These are phyloP conservation scores for Macadamia tetraphylla DNA, from an alignment of 164 flowering plant genomes.

Conservation along the genomic window DNA sequence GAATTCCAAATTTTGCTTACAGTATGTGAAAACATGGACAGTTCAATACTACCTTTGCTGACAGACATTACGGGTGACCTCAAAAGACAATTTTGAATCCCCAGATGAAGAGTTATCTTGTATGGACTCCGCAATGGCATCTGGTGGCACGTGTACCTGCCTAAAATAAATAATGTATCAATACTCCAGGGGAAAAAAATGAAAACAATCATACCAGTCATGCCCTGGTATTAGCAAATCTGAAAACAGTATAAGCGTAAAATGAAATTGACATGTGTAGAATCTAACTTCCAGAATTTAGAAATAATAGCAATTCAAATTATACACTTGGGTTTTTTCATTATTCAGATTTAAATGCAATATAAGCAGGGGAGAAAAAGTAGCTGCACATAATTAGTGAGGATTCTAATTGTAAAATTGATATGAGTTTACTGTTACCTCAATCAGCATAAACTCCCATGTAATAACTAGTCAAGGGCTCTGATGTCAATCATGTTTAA, in stretches of 20 bases:
- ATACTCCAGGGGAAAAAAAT: neutral
- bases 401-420: too few relatives aligned
- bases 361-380: too few relatives aligned
- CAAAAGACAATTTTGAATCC: constrained; percentile 14
- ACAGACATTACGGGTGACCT: constrained; percentile 26
- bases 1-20: neutral
- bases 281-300: too few relatives aligned
- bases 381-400: too few relatives aligned
- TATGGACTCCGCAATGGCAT: constrained; percentile 17
- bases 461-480: too few relatives aligned
- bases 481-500: too few relatives aligned
- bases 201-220: neutral
- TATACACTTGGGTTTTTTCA: too few relatives aligned
- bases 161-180: constrained; percentile 1
- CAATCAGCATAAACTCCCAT: too few relatives aligned
- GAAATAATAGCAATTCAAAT: too few relatives aligned
- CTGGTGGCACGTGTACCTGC: constrained; percentile 34
- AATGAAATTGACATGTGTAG: too few relatives aligned
- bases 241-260: neutral
- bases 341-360: too few relatives aligned
- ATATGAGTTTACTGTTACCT: too few relatives aligned
- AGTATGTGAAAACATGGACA: neutral
- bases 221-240: neutral
- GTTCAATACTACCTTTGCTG: constrained; percentile 28
- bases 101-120: constrained; percentile 23